A percentile compares a stretch with the other conserved stretches of the same genome.
phyloP scores from a whole-genome alignment of 2,329 filamentous ascomycete species.

The Ilyonectria destructans region DNA sequence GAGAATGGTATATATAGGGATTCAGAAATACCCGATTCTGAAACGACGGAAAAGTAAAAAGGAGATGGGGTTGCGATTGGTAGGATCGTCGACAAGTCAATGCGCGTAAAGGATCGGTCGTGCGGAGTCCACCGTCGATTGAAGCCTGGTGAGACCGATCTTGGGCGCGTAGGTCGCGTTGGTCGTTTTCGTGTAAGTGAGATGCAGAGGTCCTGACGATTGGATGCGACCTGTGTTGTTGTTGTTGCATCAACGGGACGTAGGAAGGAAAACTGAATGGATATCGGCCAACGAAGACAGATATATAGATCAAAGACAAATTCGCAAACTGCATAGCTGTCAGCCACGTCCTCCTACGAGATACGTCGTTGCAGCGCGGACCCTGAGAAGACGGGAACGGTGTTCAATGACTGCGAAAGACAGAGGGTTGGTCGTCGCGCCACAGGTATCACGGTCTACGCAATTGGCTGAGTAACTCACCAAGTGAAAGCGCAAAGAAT shows the following conservation, averaged over 20 bases:
- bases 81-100: conserved; percentile 29
- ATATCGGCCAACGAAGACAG: conserved; percentile 22
- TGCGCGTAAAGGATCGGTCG: conserved; percentile 31
- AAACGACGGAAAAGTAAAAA: not conserved
- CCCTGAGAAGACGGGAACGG: not conserved
- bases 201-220: conserved; percentile 14
- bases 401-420: conserved; percentile 21
- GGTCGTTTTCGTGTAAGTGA: conserved; percentile 24
- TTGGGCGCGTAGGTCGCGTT: conserved; percentile 28
- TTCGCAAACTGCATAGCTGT: conserved; percentile 30
- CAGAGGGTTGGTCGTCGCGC: conserved; percentile 33
- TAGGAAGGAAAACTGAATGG: conserved; percentile 24
- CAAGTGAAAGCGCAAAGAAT: conserved; percentile 32
- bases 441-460: conserved; percentile 28
- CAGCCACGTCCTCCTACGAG: conserved; percentile 11
- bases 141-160: conserved; percentile 17
- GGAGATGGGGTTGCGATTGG: conserved; percentile 6
- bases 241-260: conserved; percentile 17
- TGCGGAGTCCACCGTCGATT: conserved; percentile 23
- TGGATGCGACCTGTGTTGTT: not conserved
- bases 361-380: conserved; percentile 9
- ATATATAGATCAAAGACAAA: conserved; percentile 26
- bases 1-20: conserved; percentile 19
- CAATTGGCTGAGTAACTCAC: conserved; percentile 43
- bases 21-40: conserved; percentile 14